Evolutionary conservation across 257 asterid species (phyloP), one percentile per base, ranked within the genome.

Genomic region (Solanum chiquidenum): DNA sequence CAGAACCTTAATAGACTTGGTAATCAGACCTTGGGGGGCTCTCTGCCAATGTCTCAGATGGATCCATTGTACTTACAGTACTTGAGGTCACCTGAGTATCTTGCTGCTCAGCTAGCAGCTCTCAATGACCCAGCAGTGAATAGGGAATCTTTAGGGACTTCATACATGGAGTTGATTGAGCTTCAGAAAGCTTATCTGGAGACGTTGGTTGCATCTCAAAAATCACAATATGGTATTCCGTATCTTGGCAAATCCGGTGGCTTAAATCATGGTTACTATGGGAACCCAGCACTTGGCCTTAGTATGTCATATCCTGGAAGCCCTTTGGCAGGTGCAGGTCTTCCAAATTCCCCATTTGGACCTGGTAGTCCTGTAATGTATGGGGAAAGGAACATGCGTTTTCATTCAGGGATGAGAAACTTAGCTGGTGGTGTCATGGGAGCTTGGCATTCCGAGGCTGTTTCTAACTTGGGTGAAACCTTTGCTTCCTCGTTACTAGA

Each of bases 111-210:
- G 64, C 71, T 84, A 74, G 87, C 93, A 52, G 91, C 94, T 92
- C 91, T 91, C 27, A 92, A 87, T 86, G 91, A 91, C 86, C 91
- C 92, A 85, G 73, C 88, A 71, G 37, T 87, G 40, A 90, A 92
- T 80, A 87, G 90, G 87, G 93, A 87, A 86, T 86, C 93, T 87
- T 31, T 86, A 60, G 94, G 91, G 58, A 88, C 84, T 88, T 86
- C 94, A 20, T 90, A 89, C 25, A 88, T 88, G 90, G 98, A 93
- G 69, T 88, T 94, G 86, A 91, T 91, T 52, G 96, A 90, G 60
- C 90, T 92, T 89, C 96, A 94, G 91, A 95, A 93, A 88, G 93
- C 96, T 31, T 92, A 93, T 83, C 91, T 91, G 33, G 95, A 91
- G 83, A 83, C 91, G 20, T 87, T 93, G 93, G 91, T 90, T 44